These are phyloP conservation scores for Coleophoma crateriformis DNA, from an alignment of 2,329 filamentous ascomycete species.

Conservation along the genomic window DNA sequence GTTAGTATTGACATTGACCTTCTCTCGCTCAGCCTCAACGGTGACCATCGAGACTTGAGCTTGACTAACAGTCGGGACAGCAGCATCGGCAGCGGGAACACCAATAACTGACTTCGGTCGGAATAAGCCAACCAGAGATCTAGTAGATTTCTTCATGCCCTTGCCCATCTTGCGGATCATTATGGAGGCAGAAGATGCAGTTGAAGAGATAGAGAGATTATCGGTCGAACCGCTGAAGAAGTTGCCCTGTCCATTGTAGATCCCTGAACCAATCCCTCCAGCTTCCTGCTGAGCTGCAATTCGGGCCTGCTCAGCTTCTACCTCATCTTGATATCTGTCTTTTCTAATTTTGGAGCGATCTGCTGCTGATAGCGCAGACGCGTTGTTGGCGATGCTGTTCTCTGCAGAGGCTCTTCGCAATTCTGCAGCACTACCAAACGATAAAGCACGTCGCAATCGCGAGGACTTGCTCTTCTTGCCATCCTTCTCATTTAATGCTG, in stretches of 20 bases:
- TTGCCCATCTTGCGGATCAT: conserved; percentile 99
- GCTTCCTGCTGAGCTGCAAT: conserved; percentile 93
- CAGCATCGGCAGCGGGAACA: conserved; percentile 64
- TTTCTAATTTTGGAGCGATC: conserved; percentile 58
- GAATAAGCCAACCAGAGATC: conserved; percentile 90
- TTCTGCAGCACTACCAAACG: conserved; percentile 92
- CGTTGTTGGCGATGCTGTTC: conserved; percentile 39
- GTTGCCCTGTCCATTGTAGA: conserved; percentile 81
- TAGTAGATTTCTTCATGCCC: conserved; percentile 90
- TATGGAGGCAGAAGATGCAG: conserved; percentile 81
- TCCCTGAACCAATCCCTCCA: conserved; percentile 83
- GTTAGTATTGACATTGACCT: conserved; percentile 69
- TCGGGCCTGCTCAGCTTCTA: conserved; percentile 82
- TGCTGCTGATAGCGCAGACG: conserved; percentile 15
- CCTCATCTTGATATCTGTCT: conserved; percentile 52
- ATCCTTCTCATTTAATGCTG: conserved; percentile 81
- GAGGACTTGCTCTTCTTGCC: conserved; percentile 79
- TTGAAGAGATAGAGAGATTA: conserved; percentile 87
- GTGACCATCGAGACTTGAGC: conserved; percentile 94
- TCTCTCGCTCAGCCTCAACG: conserved; percentile 84
- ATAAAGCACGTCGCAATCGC: conserved; percentile 83
- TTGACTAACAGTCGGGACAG: conserved; percentile 61
- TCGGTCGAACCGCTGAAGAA: conserved; percentile 90
- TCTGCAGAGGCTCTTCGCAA: conserved; percentile 69
- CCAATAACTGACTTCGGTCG: conserved; percentile 88